phyloP scores from a whole-genome alignment of 345 rosid species.

The Clarkia xantiana region DNA sequence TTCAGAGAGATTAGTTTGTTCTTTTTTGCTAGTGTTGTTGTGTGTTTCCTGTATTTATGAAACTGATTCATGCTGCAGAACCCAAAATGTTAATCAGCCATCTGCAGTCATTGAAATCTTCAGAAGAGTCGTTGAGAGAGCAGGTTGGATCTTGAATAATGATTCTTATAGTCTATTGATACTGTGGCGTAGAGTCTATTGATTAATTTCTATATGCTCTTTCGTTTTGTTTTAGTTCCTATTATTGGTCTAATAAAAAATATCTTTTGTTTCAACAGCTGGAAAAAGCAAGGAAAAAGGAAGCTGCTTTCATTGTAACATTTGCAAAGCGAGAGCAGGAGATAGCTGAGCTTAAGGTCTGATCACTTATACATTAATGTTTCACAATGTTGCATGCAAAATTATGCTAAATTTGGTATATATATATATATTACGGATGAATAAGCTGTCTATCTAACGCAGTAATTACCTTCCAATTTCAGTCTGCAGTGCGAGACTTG shows the following conservation, averaged over 20 bases:
- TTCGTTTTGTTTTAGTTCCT: not conserved
- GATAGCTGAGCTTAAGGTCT: constrained; percentile 82
- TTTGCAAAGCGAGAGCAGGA: constrained; percentile 93
- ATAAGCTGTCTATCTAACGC: not conserved
- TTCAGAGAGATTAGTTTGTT: not conserved
- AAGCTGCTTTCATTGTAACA: constrained; percentile 91
- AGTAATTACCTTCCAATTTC: constrained; percentile 11
- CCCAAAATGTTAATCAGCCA: constrained; percentile 55
- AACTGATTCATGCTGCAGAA: constrained; percentile 46
- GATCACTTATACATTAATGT: no score
- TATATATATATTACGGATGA: not conserved
- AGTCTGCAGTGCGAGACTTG: constrained; percentile 91
- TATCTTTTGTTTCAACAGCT: constrained; percentile 36
- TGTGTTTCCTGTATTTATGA: constrained; percentile 5
- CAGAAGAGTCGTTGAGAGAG: constrained; percentile 73
- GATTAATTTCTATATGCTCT: no score
- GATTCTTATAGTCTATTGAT: not conserved
- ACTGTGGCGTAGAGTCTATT: not conserved
- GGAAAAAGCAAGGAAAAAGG: constrained; percentile 89
- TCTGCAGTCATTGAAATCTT: constrained; percentile 69
- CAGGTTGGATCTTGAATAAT: constrained; percentile 32
- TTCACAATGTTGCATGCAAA: no score
- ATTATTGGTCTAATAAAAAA: constrained; percentile 8
- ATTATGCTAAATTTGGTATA: not conserved
- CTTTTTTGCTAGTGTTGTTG: constrained; percentile 4